Percentiles rank a stretch among this genome's conserved stretches.
These are phyloP conservation scores for Populus nigra DNA, from an alignment of 345 rosid species.

Conservation along the genomic window DNA sequence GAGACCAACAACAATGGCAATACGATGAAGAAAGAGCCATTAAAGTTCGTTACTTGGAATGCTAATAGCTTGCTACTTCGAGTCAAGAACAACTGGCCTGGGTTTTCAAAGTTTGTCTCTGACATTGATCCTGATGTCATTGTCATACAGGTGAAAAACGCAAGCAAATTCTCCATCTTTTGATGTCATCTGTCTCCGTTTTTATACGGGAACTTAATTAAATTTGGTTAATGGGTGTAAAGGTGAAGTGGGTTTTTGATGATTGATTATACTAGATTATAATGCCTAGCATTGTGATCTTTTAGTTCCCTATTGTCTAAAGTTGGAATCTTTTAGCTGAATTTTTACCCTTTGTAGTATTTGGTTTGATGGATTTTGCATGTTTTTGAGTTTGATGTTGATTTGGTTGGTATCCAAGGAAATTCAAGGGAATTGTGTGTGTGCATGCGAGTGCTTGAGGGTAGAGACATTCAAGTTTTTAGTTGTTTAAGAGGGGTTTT, in stretches of 20 bases:
- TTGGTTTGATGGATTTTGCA: neutral
- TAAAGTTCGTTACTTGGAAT: conserved; percentile 88
- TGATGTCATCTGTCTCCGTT: neutral
- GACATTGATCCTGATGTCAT: conserved; percentile 79
- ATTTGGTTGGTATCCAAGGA: neutral
- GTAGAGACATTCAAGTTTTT: neutral
- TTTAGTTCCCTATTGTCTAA: neutral
- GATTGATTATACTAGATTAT: neutral
- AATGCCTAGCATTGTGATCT: neutral
- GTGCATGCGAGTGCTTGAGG: neutral
- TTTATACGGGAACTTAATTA: neutral
- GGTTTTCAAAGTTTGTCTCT: conserved; percentile 63
- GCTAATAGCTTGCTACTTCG: conserved; percentile 95
- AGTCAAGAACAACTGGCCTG: conserved; percentile 83
- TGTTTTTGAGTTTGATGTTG: neutral
- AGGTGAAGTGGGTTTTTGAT: neutral
- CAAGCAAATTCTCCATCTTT: neutral
- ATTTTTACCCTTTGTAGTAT: neutral
- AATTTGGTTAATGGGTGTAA: neutral
- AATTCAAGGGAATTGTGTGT: neutral
- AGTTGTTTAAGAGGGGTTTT: too few species aligned
- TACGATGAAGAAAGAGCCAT: conserved; percentile 48
- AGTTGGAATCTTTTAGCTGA: neutral
- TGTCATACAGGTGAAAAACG: conserved; percentile 62
- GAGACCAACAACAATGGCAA: conserved; percentile 11